phyloP scores from a whole-genome alignment of 345 rosid species.

The Psidium guajava region DNA sequence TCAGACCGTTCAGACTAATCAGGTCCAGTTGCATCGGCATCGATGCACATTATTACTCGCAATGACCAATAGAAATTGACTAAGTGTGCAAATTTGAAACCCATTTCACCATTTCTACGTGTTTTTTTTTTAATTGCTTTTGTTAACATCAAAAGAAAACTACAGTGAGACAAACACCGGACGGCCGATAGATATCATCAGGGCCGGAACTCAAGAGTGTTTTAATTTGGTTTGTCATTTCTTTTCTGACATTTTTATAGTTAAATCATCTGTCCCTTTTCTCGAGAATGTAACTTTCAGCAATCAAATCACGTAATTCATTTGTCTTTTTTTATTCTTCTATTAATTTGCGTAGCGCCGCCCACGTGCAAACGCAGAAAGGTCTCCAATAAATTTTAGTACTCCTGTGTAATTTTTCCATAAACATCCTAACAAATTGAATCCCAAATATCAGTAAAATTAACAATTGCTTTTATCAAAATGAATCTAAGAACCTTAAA shows the following conservation, averaged over 20 bases:
- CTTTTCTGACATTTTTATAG: background rate
- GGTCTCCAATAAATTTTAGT: background rate
- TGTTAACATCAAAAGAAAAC: background rate
- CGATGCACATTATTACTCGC: no score
- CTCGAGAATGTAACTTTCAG: background rate
- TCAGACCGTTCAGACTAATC: rapidly evolving
- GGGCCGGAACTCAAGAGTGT: background rate
- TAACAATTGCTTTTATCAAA: background rate
- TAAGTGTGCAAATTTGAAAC: no score
- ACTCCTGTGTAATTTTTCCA: background rate
- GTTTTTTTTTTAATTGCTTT: background rate
- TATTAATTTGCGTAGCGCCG: background rate
- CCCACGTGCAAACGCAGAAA: background rate
- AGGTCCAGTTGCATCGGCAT: no score
- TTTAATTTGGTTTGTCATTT: background rate
- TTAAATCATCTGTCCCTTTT: background rate
- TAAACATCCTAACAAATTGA: background rate
- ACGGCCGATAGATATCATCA: background rate
- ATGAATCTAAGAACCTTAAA: background rate
- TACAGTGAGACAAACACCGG: background rate
- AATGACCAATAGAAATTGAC: no score
- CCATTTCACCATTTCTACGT: no score
- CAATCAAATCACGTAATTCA: background rate
- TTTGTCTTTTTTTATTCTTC: background rate
- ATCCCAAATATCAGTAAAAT: background rate